Base-by-base conservation (phyloP, 1,284 basidiomycete species). In the Ceratobasidium sp. region DNA sequence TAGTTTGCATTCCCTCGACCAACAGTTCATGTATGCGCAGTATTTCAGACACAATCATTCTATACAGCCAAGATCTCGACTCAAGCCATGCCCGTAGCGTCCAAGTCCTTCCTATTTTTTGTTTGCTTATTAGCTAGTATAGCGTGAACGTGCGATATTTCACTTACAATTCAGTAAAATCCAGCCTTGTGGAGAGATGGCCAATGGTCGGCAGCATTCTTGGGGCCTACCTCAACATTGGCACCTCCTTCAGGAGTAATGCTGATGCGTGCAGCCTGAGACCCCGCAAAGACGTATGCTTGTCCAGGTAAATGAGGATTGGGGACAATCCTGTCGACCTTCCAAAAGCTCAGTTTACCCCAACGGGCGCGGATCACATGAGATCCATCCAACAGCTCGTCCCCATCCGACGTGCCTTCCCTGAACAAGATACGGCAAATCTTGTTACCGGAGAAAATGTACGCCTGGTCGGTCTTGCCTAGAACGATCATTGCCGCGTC, bases 381-480 rank as follows among this genome's bases (percentile, higher is more conserved):
- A 3, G 73, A 64, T 41, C 73, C 73, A 10, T 76, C 73, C 33
- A 66, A 38, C 20, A 76, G 54, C 48, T 76, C 50, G 46, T 71
- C 69, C 14, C 33, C 3, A 50, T 33, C n/a, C 46, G 1, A 23
- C 10, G 27, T 2, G 3, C 46, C 71, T 33, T 64, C 71, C 41
- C 41, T 38, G 46, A 74, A 74, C n/a, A 27, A 50, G 1, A 74
- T 46, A 8, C 71, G 59, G 33, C 44, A 50, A 14, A 62, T 41
- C n/a, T 65, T 23, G 23, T 30, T 33, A 3, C 60, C 55, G 48
- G 27, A 14, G n/a, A 74, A 64, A 16, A 74, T 23, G 30, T 38
- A 65, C 5, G 52, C 52, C 52, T 54, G 52, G 60, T 74, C 48
- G 23, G 60, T 65, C 1, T 23, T 65, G 52, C 71, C 71, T 14